These are phyloP conservation scores for Ophiostoma tasmaniense DNA, from an alignment of 2,329 filamentous ascomycete genomes.

Conservation along the genomic window DNA sequence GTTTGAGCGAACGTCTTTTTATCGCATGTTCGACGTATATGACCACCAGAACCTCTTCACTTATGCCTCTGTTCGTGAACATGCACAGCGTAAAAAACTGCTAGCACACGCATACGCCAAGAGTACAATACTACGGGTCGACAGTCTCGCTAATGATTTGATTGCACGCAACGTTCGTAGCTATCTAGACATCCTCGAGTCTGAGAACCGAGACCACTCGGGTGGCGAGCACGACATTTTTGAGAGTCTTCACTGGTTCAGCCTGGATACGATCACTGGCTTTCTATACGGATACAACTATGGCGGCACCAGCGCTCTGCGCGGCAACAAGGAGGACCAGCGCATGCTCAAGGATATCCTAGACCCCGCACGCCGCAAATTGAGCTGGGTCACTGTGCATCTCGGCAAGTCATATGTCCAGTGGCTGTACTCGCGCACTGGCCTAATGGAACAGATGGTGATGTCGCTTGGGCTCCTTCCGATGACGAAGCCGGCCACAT, in stretches of 20 bases:
- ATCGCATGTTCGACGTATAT: constrained; percentile 48
- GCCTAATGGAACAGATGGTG: constrained; percentile 30
- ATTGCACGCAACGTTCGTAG: constrained; percentile 22
- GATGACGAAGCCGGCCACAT: constrained; percentile 42
- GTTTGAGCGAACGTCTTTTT: constrained; percentile 43
- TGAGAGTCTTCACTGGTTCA: constrained; percentile 42
- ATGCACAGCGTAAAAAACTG: constrained; percentile 44
- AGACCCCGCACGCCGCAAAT: constrained; percentile 35
- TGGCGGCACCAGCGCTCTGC: constrained; percentile 37
- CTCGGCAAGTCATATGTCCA: constrained; percentile 33
- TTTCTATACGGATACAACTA: constrained; percentile 39
- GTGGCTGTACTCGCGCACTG: constrained; percentile 40
- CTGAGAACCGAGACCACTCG: constrained; percentile 13
- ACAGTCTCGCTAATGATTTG: constrained; percentile 31
- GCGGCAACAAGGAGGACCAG: constrained; percentile 27
- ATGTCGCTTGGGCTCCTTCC: constrained; percentile 33
- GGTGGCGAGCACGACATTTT: constrained; percentile 36
- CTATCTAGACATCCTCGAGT: constrained; percentile 17
- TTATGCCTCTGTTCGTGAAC: constrained; percentile 35
- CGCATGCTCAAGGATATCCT: constrained; percentile 40
- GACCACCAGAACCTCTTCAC: constrained; percentile 45
- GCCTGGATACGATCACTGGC: constrained; percentile 43
- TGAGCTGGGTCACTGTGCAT: constrained; percentile 45
- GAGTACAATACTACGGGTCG: constrained; percentile 32
- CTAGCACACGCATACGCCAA: constrained; percentile 47